Evolutionary conservation across 306 rosid species (phyloP).

Genomic region (Corylus heterophylla): DNA sequence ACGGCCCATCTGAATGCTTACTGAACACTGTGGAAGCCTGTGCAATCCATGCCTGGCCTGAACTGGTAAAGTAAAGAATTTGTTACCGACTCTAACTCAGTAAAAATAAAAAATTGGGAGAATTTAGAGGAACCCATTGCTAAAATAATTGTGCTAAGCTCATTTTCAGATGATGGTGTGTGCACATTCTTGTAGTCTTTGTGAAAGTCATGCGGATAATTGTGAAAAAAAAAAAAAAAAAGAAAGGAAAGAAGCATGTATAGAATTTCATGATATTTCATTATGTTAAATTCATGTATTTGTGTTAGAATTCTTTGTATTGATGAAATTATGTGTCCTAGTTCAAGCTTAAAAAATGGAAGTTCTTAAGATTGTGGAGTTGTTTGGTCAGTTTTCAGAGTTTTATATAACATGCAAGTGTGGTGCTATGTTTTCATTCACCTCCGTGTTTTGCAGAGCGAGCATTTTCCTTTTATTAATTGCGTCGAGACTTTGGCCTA

Average conservation of each 20-base stretch:
- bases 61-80: conserved; percentile 47
- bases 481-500: conserved; percentile 61
- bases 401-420: conserved; percentile 10
- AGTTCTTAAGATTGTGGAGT: neutral
- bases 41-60: conserved; percentile 76
- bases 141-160: neutral
- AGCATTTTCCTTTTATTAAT: conserved; percentile 73
- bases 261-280: neutral
- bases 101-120: neutral
- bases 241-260: neutral
- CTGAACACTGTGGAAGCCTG: conserved; percentile 86
- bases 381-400: neutral
- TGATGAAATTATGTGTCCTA: neutral
- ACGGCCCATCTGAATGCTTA: conserved; percentile 79
- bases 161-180: neutral
- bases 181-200: neutral
- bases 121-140: neutral
- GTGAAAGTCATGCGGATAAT: neutral
- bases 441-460: conserved; percentile 45
- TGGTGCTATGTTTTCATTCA: conserved; percentile 6
- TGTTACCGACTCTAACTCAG: neutral
- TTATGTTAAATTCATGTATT: neutral
- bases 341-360: neutral
- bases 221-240: neutral
- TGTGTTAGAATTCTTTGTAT: neutral